Percentiles rank a stretch among this genome's conserved stretches.
Evolutionary conservation across 192 early-diverging fungal species (phyloP).

Genomic region (Coemansia sp.): DNA sequence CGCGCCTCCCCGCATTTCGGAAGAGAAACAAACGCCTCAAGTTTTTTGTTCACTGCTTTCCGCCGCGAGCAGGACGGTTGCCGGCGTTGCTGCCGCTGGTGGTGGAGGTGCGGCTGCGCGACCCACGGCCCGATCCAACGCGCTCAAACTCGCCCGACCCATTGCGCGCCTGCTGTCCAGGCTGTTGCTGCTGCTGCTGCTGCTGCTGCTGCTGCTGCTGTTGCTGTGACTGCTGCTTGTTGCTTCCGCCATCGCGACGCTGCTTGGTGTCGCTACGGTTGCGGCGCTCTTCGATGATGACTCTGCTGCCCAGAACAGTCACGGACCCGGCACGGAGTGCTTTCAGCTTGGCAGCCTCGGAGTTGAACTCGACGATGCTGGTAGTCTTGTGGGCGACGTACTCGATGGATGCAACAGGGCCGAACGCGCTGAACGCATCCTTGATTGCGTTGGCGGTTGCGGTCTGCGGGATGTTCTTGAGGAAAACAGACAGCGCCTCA

Average conservation of each 20-base stretch:
- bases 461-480: conserved; percentile 60
- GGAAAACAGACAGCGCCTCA: conserved; percentile 63
- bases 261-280: conserved; percentile 35
- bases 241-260: conserved; percentile 21
- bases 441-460: conserved; percentile 56
- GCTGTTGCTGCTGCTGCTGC: conserved; percentile 26
- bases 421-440: conserved; percentile 60
- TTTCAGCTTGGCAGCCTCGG: conserved; percentile 58
- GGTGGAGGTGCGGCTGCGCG: conserved; percentile 41
- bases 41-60: conserved; percentile 36
- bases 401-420: conserved; percentile 62
- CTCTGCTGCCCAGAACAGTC: conserved; percentile 13
- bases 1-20: background rate
- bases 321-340: conserved; percentile 54
- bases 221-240: conserved; percentile 32
- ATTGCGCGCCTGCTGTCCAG: conserved; percentile 13
- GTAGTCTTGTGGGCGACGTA: conserved; percentile 56
- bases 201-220: conserved; percentile 24
- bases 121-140: conserved; percentile 42
- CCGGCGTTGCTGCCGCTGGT: conserved; percentile 8
- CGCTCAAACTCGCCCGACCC: conserved; percentile 50
- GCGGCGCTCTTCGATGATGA: conserved; percentile 48
- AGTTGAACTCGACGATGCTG: conserved; percentile 73
- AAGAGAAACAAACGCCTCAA: background rate
- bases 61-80: conserved; percentile 9